Evolutionary conservation across 805 yeast species (phyloP), one percentile per base, ranked within the genome.

Genomic region (Allodekkera sacchari): DNA sequence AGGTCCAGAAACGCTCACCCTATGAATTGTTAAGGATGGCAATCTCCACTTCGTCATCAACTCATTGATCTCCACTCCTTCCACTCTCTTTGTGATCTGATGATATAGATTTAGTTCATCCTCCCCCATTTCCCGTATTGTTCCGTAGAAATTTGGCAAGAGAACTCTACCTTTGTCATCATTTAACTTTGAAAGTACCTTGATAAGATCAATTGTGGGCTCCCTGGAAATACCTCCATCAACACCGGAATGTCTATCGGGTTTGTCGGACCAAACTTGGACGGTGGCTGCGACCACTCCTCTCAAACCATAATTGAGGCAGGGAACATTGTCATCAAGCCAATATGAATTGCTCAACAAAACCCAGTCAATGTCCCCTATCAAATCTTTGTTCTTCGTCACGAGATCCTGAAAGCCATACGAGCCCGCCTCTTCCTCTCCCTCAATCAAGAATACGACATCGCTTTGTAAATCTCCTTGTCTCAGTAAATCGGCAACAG

Each of bases 351-450:
- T 89, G 40, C 95, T 80, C 42, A 89, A 66, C 39, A 89, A 57
- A 26, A 89, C 76, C 94, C 95, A 88, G 58, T 89, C 96, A 35
- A 92, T 74, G 7, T 68, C 62, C 2, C 88, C 88, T 44, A 88
- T 74, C 4, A 71, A 37, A 2, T 53, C 54, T 34, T 65, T 62
- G 46, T 78, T 58, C 20, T 64, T 51, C 17, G 50, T 46, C n/a
- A 89, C 70, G 1, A 80, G 76, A 4, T 74, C 66, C 45, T 77
- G 76, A 50, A 89, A 85, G 0, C 96, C 96, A 45, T 70, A 71
- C 0, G 95, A 83, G 1, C 96, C 97, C 35, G 83, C 71, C 53
- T 89, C 98, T 56, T 92, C 98, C 53, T 87, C 96, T 27, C 98
- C 98, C 57, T 89, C 98, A 30, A 89, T 66, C 11, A 89, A 49